Evolutionary conservation across 2,329 filamentous ascomycete species (phyloP), one percentile per base, ranked within the genome.

Genomic region (Talaromyces sp.): DNA sequence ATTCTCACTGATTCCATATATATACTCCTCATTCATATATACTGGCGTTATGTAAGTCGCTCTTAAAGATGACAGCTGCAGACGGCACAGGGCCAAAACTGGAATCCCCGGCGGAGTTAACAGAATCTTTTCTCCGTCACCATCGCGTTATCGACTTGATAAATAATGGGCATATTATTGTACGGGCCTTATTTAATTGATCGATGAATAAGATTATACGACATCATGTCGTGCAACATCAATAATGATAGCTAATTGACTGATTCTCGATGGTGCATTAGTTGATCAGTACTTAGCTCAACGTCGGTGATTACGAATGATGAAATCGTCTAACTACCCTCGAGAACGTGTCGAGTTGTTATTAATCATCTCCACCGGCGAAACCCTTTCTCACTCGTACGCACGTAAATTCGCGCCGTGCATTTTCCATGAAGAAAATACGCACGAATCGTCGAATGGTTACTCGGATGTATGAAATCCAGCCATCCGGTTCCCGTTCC

Each of bases 21-120:
- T 33, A 16, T 47, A 47, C 3, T 3, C 41, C n/a, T 16, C 14
- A 41, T 41, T 6, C n/a, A 16, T 41, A 1, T 16, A 16, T n/a
- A 8, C 14, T 41, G 16, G 9, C 9, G 7, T 47, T 24, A 22
- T 47, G 45, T 47, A 16, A 52, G 48, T n/a, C 48, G 24, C 48
- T 14, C 52, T 56, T 14, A 43, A 45, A 43, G 37, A 45, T 59
- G 56, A 59, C 56, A 45, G 56, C 37, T 33, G 39, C 56, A 58
- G 37, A 43, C 39, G 14, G 56, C 5, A 19, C 10, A 58, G 16
- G 24, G 8, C 37, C 37, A 45, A 31, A 45, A 1, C 37, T 22
- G 22, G 37, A 59, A 31, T n/a, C 19, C 13, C 5, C 33, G 39
- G 56, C 56, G 56, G 56, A 59, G 56, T 45, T 56, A 54, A 33